Conservation (phyloP, 345 rosid species). For the Clarkia xantiana region DNA sequence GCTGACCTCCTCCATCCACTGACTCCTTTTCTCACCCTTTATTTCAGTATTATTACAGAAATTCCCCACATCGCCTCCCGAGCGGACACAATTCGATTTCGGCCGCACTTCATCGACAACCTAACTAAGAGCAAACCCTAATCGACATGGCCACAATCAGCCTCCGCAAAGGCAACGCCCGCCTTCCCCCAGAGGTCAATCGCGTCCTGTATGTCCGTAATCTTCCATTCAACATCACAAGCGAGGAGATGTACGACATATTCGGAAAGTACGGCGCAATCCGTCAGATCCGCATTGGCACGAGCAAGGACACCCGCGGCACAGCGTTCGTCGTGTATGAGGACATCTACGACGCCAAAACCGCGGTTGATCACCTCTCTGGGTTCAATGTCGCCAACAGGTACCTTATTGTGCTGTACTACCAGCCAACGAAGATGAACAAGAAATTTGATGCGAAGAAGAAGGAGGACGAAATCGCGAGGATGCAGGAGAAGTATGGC, state of each 20-base stretch:
- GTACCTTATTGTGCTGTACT: conserved; percentile 75
- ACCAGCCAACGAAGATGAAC: conserved; percentile 90
- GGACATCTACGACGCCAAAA: conserved; percentile 94
- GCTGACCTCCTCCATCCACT: neutral
- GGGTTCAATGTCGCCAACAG: conserved; percentile 95
- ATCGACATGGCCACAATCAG: conserved; percentile 48
- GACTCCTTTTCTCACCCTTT: neutral
- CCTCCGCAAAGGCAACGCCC: conserved; percentile 72
- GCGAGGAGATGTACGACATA: conserved; percentile 99
- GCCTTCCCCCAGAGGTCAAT: conserved; percentile 92
- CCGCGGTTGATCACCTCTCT: conserved; percentile 91
- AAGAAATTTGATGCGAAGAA: conserved; percentile 91
- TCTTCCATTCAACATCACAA: conserved; percentile 95
- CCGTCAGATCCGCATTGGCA: conserved; percentile 89
- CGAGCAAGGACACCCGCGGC: conserved; percentile 78
- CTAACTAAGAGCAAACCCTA: neutral
- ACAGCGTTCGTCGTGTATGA: conserved; percentile 93
- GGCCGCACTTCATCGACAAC: neutral
- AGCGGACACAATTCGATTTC: neutral
- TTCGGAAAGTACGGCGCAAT: conserved; percentile 96
- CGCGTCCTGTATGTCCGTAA: conserved; percentile 87
- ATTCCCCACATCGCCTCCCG: neutral
- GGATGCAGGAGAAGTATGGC: conserved; percentile 87
- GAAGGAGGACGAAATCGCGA: conserved; percentile 70
- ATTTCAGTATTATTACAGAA: neutral